Evolutionary conservation across 257 asterid genomes (phyloP).

Genomic region (Catharanthus roseus): DNA sequence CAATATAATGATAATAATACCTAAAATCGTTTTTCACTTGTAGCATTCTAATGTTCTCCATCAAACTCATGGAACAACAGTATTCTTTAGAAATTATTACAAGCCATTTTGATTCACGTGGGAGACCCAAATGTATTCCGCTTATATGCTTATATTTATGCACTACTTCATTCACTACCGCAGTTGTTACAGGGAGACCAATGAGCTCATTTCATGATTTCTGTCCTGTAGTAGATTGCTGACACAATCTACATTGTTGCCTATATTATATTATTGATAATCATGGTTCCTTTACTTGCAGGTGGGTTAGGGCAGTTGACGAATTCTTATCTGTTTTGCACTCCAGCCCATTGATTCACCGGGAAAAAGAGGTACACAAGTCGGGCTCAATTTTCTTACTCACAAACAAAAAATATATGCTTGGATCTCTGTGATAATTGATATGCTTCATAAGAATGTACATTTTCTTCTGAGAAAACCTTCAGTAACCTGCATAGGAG

Average conservation of each 20-base stretch:
- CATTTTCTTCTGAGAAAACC: conserved; percentile 1
- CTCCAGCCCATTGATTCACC: conserved; percentile 47
- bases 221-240: background rate
- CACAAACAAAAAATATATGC: background rate
- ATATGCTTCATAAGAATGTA: background rate
- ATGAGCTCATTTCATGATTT: background rate
- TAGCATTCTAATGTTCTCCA: background rate
- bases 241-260: background rate
- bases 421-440: background rate
- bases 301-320: conserved; percentile 94
- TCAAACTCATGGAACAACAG: background rate
- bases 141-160: background rate
- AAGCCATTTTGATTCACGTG: background rate
- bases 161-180: background rate
- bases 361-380: conserved; percentile 27
- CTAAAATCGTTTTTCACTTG: background rate
- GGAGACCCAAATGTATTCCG: background rate
- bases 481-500: background rate
- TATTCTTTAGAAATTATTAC: background rate
- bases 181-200: background rate
- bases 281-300: conserved; percentile 19
- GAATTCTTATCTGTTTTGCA: conserved; percentile 59
- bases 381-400: background rate
- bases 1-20: background rate
- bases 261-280: background rate